Conservation (phyloP, 2,329 filamentous ascomycete genomes). For the Sclerotinia nivalis region DNA sequence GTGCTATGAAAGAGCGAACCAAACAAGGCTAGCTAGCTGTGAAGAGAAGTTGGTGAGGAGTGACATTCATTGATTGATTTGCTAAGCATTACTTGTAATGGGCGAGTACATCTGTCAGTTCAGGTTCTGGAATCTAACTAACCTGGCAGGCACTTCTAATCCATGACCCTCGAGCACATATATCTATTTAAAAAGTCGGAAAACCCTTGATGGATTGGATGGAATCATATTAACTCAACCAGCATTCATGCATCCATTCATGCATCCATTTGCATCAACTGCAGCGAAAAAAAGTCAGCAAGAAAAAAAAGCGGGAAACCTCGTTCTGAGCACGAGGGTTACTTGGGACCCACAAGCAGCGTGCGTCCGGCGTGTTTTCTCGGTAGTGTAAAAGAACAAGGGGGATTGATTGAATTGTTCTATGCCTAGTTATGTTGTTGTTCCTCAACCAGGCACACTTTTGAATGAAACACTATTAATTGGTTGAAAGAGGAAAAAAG, state of each 20-base stretch:
- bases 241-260: background rate
- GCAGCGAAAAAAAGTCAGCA: background rate
- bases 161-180: background rate
- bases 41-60: background rate
- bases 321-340: background rate
- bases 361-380: slow-evolving; percentile 14
- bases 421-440: background rate
- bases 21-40: background rate
- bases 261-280: background rate
- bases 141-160: background rate
- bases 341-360: slow-evolving; percentile 3
- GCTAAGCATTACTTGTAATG: slow-evolving; percentile 7
- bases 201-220: background rate
- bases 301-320: background rate
- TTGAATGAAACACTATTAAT: background rate
- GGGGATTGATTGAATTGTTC: background rate
- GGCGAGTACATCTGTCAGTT: background rate
- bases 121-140: background rate
- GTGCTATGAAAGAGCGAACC: background rate
- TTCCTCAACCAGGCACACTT: background rate
- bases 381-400: slow-evolving; percentile 10
- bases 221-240: background rate
- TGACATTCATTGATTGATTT: slow-evolving; percentile 4
- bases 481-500: background rate
- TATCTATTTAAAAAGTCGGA: background rate